Base-by-base conservation (phyloP, 768 basidiomycete genomes). In the Russula abietina region DNA sequence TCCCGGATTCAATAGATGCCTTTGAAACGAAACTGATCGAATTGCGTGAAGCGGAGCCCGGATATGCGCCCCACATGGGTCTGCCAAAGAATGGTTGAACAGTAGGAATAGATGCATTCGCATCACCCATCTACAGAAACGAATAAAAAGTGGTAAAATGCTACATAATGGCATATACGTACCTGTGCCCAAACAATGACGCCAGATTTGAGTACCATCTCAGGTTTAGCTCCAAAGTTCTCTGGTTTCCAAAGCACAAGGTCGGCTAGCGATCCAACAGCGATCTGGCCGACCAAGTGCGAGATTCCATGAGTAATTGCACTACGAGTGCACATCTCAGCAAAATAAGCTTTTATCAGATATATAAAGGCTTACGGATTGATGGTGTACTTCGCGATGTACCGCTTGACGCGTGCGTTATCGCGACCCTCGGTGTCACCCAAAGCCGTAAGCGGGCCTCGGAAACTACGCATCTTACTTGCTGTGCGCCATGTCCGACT, bases 401-500 rank as follows among this genome's bases (percentile, higher is more conserved):
- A 98, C 64, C 95, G 80, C 79, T 97, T 98, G 57, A 98, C 96
- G 17, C 97, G 81, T 10, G 79, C 85, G 71, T 98, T 99, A 74
- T 97, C 93, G 59, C 74, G 81, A 3, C 82, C 83, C 10, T 82
- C 82, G 12, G 64, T 68, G 72, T 98, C 94, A 7, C 90, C 90
- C 33, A 93, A 78, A 2, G 79, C 74, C 1, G 70, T 70, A 51
- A 98, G 77, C 5, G 93, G 87, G 0, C 97, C 97, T 30, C 81
- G 77, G 64, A 88, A 77, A 51, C 87, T 84, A 59, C 82, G 82
- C 88, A 99, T 88, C 79, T 99, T 99, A 73, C 89, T 91, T 36
- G 97, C 97, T 0, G 97, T 98, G 50, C 95, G 80, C 97, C 97
- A 99, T 0, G 97, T 97, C 57, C 97, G 78, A 50, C 87, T 83